Conservation (phyloP, 495 filamentous ascomycete species). For the Astrocystis sublimbata region DNA sequence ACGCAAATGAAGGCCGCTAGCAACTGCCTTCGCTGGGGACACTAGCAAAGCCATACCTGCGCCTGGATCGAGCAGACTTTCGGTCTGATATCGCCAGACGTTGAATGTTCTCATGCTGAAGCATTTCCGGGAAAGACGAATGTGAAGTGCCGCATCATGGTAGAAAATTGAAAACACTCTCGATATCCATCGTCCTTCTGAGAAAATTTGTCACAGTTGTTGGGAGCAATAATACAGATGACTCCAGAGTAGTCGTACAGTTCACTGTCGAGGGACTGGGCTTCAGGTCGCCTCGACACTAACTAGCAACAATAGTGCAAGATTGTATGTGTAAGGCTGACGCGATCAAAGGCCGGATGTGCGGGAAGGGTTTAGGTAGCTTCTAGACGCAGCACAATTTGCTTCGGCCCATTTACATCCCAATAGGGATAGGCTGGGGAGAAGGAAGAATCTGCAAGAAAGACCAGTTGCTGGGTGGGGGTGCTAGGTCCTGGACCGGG, state of each 20-base stretch:
- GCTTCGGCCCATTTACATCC: background rate
- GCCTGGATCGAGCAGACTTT: no score
- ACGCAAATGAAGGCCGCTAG: background rate
- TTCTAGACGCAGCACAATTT: background rate
- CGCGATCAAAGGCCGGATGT: background rate
- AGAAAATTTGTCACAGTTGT: background rate
- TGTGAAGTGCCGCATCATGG: background rate
- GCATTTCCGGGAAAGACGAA: no score
- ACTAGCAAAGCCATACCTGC: background rate
- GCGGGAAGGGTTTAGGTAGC: background rate
- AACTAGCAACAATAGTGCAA: background rate
- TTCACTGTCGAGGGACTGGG: background rate
- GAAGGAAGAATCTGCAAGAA: background rate
- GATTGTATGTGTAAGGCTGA: constrained; percentile 1
- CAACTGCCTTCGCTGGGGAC: background rate
- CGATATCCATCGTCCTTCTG: background rate
- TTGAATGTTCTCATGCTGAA: no score
- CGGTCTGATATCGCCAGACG: no score
- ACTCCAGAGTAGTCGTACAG: background rate
- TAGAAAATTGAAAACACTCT: background rate
- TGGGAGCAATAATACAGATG: background rate
- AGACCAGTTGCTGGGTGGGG: background rate
- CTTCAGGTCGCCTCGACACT: background rate
- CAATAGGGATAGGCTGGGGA: background rate
- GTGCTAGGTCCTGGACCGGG: background rate